Base-by-base conservation (phyloP, 2,329 filamentous ascomycete species). In the Pseudocercospora fijiensis region DNA sequence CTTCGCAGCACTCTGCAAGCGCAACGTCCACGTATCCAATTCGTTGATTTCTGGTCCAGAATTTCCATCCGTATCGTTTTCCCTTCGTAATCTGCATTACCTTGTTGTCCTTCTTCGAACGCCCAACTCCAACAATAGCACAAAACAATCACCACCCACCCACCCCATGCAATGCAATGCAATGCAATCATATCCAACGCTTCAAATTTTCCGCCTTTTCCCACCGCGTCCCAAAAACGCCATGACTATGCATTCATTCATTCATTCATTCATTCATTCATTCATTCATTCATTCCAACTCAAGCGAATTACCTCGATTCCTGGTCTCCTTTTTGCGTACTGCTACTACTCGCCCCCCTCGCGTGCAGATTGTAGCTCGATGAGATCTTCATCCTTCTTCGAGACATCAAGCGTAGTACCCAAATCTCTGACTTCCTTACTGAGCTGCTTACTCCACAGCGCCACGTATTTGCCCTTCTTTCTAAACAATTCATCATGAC, bases 401-500 rank as follows among this genome's bases (percentile, higher is more conserved):
- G 57, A 62, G 11, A 63, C 65, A 11, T 70, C 63, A 45, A 70
- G 53, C 47, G 58, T 61, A 9, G 26, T 45, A 4, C 64, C 65
- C 28, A 70, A 62, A 13, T 64, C 67, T 30, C 69, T 61, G 1
- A 71, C 70, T 10, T 70, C 68, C 51, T 72, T 72, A 45, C 64
- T 73, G 4, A 73, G 55, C 62, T 76, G 75, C 65, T 73, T 76
- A 52, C 72, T 72, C 74, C 74, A 75, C 60, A 76, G 64, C 55
- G 68, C 65, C 4, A 71, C 67, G 60, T 76, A 76, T 61, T 72
- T 76, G 7, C 75, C 74, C 20, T 71, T 68, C 58, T 64, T 61
- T 37, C 45, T 2, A 79, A 96, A 80, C 0, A 96, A 83, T 49
- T 86, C 84, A 6, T 91, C 85, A 68, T 96, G 92, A 0, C 85